A percentile compares a stretch with the other conserved stretches of the same genome.
Evolutionary conservation across 2,329 filamentous ascomycete genomes (phyloP).

Genomic region (Colletotrichum magnum): DNA sequence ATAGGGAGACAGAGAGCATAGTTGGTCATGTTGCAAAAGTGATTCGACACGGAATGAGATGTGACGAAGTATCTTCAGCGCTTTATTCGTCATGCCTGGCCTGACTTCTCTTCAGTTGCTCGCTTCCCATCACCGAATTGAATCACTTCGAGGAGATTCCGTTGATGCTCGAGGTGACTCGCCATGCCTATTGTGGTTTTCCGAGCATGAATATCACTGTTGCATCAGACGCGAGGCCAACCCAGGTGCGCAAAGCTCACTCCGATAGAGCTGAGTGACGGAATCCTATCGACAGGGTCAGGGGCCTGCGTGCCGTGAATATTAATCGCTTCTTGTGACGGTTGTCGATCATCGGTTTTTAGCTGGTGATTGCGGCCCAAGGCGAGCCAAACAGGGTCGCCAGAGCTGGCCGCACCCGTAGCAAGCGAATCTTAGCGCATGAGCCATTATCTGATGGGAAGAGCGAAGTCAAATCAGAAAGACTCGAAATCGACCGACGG

Average conservation of each 20-base stretch:
- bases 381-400: conserved; percentile 11
- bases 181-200: conserved; percentile 7
- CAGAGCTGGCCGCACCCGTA: neutral
- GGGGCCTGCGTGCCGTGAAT: conserved; percentile 14
- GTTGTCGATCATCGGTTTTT: conserved; percentile 33
- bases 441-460: conserved; percentile 6
- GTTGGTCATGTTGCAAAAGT: conserved; percentile 23
- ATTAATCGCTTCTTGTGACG: conserved; percentile 26
- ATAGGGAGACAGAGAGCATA: conserved; percentile 1
- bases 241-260: conserved; percentile 19
- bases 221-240: conserved; percentile 21
- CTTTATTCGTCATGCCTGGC: neutral
- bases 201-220: conserved; percentile 35
- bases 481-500: neutral
- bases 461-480: conserved; percentile 6
- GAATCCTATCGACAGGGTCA: conserved; percentile 21
- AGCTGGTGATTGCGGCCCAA: conserved; percentile 8
- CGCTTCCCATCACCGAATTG: neutral
- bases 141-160: neutral
- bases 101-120: neutral
- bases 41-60: conserved; percentile 36
- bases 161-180: neutral
- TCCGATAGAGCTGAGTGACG: conserved; percentile 18
- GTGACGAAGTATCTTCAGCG: conserved; percentile 16
- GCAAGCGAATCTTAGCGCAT: conserved; percentile 4